These are phyloP conservation scores for Aureobasidium sp. DNA, from an alignment of 2,329 filamentous ascomycete genomes.

Conservation along the genomic window DNA sequence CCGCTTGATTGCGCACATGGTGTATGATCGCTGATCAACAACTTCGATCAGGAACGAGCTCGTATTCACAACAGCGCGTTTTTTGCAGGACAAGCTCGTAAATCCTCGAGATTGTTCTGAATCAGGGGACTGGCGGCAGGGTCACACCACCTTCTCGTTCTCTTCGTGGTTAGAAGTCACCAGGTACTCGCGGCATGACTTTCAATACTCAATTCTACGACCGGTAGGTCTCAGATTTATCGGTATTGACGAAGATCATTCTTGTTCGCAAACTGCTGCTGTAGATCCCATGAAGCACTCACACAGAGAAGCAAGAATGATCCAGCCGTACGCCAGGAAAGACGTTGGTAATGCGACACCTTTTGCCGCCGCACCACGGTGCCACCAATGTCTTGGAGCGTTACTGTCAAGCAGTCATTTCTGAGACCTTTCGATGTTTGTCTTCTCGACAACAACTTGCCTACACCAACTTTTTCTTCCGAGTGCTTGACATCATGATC, in stretches of 20 bases:
- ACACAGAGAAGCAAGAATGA: not conserved
- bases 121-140: not conserved
- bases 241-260: not conserved
- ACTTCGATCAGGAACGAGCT: not conserved
- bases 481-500: not conserved
- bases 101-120: not conserved
- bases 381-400: not conserved
- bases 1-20: not conserved
- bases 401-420: not conserved
- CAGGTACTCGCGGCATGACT: not conserved
- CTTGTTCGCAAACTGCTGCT: not conserved
- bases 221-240: not conserved
- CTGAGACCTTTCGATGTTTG: not conserved
- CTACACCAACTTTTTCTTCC: not conserved
- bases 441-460: too few relatives aligned
- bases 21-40: not conserved
- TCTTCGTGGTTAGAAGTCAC: not conserved
- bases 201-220: not conserved
- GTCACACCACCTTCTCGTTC: not conserved
- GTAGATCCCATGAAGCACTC: not conserved
- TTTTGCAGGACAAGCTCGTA: not conserved
- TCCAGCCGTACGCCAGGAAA: not conserved
- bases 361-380: not conserved
- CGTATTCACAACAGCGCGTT: not conserved
- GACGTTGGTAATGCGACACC: not conserved